Evolutionary conservation across 1,284 basidiomycete genomes (phyloP).

Genomic region (Porphyrellus sp.): DNA sequence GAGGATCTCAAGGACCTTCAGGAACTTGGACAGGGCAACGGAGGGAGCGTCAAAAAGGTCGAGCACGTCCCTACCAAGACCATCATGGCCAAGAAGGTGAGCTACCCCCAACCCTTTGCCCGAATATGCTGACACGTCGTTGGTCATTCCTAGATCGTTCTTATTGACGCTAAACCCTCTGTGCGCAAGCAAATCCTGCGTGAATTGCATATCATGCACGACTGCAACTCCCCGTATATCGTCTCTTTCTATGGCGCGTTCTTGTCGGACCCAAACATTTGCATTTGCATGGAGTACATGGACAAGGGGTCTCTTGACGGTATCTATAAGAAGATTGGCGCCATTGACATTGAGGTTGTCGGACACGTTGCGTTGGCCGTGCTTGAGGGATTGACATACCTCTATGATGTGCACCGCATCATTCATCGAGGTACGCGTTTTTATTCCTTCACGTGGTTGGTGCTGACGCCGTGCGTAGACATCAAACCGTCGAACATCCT

Average conservation of each 20-base stretch:
- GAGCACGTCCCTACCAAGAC: constrained; percentile 86
- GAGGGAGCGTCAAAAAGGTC: constrained; percentile 96
- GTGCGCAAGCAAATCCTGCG: constrained; percentile 98
- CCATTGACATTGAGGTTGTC: constrained; percentile 87
- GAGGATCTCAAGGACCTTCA: constrained; percentile 81
- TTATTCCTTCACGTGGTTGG: neutral
- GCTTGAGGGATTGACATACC: constrained; percentile 91
- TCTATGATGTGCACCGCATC: constrained; percentile 99
- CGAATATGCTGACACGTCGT: neutral
- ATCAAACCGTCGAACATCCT: constrained; percentile 99
- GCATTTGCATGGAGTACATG: constrained; percentile 99
- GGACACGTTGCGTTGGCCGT: constrained; percentile 90
- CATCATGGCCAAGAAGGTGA: constrained; percentile 93
- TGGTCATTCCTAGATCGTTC: constrained; percentile 70
- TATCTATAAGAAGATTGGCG: constrained; percentile 91
- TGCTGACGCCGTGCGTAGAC: constrained; percentile 52
- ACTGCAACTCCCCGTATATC: constrained; percentile 91
- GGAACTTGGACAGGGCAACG: constrained; percentile 96
- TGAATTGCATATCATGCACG: constrained; percentile 98
- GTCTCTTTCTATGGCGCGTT: constrained; percentile 97
- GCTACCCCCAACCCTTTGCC: constrained; percentile 20
- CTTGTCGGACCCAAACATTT: constrained; percentile 94
- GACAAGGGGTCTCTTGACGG: constrained; percentile 88
- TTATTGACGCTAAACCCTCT: constrained; percentile 95
- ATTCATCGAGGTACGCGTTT: constrained; percentile 87